Percentiles rank a stretch among this genome's conserved stretches.
phyloP scores from a whole-genome alignment of 2,329 filamentous ascomycete genomes.

The Leptographium flavum region DNA sequence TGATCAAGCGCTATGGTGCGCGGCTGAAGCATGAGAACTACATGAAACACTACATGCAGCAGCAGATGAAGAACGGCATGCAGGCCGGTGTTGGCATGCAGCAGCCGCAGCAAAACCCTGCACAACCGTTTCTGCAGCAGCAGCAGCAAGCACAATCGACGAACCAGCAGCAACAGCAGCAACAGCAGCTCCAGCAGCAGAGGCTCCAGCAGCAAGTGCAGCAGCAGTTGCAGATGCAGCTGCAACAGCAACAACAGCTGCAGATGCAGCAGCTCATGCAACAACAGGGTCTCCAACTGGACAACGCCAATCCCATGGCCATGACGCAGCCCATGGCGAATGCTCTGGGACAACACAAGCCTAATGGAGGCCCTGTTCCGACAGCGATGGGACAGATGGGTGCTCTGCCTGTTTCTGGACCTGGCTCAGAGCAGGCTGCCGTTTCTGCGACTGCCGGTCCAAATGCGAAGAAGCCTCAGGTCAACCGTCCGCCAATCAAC shows the following conservation, averaged over 20 bases:
- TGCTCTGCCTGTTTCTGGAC: not conserved
- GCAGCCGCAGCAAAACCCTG: slow-evolving; percentile 8
- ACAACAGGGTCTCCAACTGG: slow-evolving; percentile 10
- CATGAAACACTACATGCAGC: slow-evolving; percentile 8
- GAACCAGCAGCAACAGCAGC: slow-evolving; percentile 24
- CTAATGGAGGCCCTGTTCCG: not conserved
- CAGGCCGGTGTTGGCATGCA: not conserved
- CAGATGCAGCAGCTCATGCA: slow-evolving; percentile 13
- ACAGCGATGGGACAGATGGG: not conserved
- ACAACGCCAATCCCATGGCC: not conserved
- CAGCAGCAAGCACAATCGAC: slow-evolving; percentile 2
- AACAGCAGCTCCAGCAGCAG: slow-evolving; percentile 16
- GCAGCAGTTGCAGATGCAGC: slow-evolving; percentile 8
- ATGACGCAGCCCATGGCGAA: not conserved
- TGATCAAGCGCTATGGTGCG: slow-evolving; percentile 2
- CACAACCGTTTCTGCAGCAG: slow-evolving; percentile 3
- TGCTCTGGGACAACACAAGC: not conserved
- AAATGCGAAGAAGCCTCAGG: slow-evolving; percentile 1
- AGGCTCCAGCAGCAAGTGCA: slow-evolving; percentile 5
- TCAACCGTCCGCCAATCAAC: not conserved
- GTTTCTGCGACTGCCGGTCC: not conserved
- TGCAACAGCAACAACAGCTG: slow-evolving; percentile 9
- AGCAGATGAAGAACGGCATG: slow-evolving; percentile 2
- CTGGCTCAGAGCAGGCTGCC: not conserved
- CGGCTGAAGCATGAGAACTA: slow-evolving; percentile 7